Conservation (phyloP, 179 eudicot genomes). For the Actinidia chinensis region DNA sequence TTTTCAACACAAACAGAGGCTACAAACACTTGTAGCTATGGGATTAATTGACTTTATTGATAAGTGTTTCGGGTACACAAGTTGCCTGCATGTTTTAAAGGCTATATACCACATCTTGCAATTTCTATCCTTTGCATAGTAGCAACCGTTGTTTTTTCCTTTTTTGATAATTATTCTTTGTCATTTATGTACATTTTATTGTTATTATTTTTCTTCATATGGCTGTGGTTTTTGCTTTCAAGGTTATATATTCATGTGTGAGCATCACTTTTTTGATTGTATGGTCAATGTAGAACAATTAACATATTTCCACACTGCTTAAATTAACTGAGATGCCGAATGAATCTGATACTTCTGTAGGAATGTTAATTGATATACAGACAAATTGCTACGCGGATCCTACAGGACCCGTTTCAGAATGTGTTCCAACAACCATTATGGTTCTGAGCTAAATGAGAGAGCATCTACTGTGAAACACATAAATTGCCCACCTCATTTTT, state of each 20-base stretch:
- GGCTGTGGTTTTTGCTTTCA: background rate
- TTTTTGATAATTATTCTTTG: background rate
- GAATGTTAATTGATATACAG: background rate
- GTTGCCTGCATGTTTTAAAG: background rate
- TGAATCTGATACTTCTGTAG: background rate
- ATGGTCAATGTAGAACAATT: background rate
- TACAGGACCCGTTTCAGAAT: slow-evolving; percentile 26
- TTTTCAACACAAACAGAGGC: background rate
- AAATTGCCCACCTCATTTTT: slow-evolving; percentile 24
- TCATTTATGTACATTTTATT: background rate
- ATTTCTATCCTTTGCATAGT: background rate
- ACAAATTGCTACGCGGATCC: slow-evolving; percentile 47
- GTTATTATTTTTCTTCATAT: background rate
- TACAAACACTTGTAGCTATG: background rate
- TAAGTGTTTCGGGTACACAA: background rate
- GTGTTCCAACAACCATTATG: slow-evolving; percentile 53
- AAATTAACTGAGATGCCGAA: background rate
- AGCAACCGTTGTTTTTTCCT: background rate
- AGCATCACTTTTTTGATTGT: background rate
- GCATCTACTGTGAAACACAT: slow-evolving; percentile 41
- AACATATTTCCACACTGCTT: background rate
- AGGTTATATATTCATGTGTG: background rate
- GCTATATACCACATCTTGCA: background rate
- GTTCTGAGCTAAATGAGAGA: slow-evolving; percentile 77
- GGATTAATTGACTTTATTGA: background rate